These are phyloP conservation scores for Circinella umbellata DNA, from an alignment of 371 early-diverging fungal species.

Conservation along the genomic window DNA sequence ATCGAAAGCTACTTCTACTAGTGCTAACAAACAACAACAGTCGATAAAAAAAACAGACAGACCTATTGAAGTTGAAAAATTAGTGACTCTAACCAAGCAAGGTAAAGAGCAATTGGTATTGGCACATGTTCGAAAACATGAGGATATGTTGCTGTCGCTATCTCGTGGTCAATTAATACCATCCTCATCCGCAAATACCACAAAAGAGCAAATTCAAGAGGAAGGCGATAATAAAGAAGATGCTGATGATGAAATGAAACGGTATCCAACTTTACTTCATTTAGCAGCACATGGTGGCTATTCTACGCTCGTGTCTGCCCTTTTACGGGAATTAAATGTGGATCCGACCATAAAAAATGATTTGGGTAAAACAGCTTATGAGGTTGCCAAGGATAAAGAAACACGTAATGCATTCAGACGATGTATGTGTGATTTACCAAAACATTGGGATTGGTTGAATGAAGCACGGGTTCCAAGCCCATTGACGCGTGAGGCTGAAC, in stretches of 20 bases:
- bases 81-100: slow-evolving; percentile 57
- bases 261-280: slow-evolving; percentile 74
- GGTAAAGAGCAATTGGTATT: slow-evolving; percentile 58
- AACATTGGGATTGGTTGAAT: slow-evolving; percentile 70
- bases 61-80: slow-evolving; percentile 34
- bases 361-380: slow-evolving; percentile 78
- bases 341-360: slow-evolving; percentile 78
- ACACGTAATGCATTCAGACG: slow-evolving; percentile 83
- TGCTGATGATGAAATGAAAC: slow-evolving; percentile 50
- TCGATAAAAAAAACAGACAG: slow-evolving; percentile 14
- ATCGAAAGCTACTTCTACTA: slow-evolving; percentile 9
- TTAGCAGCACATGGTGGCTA: slow-evolving; percentile 65
- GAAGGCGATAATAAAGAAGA: not conserved
- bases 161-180: slow-evolving; percentile 13
- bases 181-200: not conserved
- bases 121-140: slow-evolving; percentile 42
- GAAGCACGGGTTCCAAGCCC: slow-evolving; percentile 78
- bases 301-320: slow-evolving; percentile 56
- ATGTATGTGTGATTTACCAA: slow-evolving; percentile 67
- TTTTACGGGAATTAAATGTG: slow-evolving; percentile 73
- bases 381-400: slow-evolving; percentile 75
- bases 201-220: slow-evolving; percentile 16
- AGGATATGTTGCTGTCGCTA: slow-evolving; percentile 1
- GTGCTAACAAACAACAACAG: not conserved
- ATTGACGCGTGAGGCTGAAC: slow-evolving; percentile 77